A percentile compares a stretch with the other conserved stretches of the same genome.
phyloP scores from a whole-genome alignment of 208 protist species.

The Wallacemonas sp. region DNA sequence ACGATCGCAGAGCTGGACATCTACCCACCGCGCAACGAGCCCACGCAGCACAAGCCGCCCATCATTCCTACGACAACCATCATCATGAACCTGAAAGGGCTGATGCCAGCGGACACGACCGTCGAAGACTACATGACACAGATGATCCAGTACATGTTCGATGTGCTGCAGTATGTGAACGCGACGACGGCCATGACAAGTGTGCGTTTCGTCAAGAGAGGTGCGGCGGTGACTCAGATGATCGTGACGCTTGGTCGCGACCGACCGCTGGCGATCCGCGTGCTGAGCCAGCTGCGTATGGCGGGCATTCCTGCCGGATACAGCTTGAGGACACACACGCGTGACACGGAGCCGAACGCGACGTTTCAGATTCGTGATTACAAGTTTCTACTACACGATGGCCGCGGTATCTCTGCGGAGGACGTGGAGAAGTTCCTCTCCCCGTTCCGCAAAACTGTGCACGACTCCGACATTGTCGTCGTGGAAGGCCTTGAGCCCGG shows the following conservation, averaged over 20 bases:
- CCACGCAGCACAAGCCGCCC: constrained; percentile 39
- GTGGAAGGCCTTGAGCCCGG: constrained; percentile 77
- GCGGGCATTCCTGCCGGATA: constrained; percentile 62
- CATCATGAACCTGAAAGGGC: constrained; percentile 61
- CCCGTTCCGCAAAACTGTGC: constrained; percentile 43
- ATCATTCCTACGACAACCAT: constrained; percentile 56
- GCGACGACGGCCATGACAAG: constrained; percentile 73
- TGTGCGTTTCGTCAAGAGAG: constrained; percentile 80
- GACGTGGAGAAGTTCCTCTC: constrained; percentile 58
- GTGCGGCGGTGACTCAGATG: constrained; percentile 66
- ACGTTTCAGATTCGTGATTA: constrained; percentile 85
- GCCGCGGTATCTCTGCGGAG: constrained; percentile 59
- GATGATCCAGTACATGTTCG: constrained; percentile 82
- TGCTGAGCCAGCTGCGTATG: constrained; percentile 56
- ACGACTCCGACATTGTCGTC: constrained; percentile 54
- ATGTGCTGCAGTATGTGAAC: constrained; percentile 65
- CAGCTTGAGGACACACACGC: constrained; percentile 38
- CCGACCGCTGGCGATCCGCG: constrained; percentile 37
- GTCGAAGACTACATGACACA: constrained; percentile 62
- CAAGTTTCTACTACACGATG: constrained; percentile 40
- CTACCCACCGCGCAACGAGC: constrained; percentile 53
- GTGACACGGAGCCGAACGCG: constrained; percentile 52
- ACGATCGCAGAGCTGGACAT: constrained; percentile 77
- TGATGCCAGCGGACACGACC: constrained; percentile 61
- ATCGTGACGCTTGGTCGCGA: constrained; percentile 74